phyloP scores from a whole-genome alignment of 805 yeast species.

The Starmerella potacharoeniae region DNA sequence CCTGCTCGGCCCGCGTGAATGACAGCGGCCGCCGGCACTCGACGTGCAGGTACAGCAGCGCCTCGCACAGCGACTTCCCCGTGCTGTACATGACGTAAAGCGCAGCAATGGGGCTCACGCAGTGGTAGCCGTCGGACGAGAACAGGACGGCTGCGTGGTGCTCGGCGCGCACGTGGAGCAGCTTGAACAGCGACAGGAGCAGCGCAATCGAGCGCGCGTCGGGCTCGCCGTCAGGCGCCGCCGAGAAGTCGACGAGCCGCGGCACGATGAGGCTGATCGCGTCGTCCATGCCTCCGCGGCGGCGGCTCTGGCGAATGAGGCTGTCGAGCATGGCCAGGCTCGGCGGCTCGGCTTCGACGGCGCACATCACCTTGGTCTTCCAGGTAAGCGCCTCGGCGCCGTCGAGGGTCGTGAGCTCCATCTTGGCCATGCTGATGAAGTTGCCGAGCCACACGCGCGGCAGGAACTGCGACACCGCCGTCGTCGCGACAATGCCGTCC shows the following conservation, averaged over 20 bases:
- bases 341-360: not conserved
- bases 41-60: constrained; percentile 2
- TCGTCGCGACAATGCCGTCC: constrained; percentile 22
- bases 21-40: not conserved
- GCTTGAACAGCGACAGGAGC: not conserved
- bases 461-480: not conserved
- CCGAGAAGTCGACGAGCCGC: not conserved
- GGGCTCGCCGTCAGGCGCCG: too few relatives aligned
- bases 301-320: not conserved
- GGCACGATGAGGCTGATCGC: not conserved
- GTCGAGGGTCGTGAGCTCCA: not conserved
- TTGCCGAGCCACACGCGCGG: constrained; percentile 71
- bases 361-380: not conserved
- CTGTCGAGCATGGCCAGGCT: not conserved
- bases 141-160: constrained; percentile 37
- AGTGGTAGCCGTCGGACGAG: constrained; percentile 89
- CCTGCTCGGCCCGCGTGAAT: not conserved
- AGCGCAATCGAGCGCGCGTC: not conserved
- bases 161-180: not conserved
- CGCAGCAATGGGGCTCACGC: constrained; percentile 63
- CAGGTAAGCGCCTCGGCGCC: not conserved
- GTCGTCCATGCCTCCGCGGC: not conserved
- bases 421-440: constrained; percentile 31
- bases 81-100: constrained; percentile 32
- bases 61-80: not conserved